These are phyloP conservation scores for Vitis hybrid DNA, from an alignment of 177 flowering plant genomes.

Conservation along the genomic window DNA sequence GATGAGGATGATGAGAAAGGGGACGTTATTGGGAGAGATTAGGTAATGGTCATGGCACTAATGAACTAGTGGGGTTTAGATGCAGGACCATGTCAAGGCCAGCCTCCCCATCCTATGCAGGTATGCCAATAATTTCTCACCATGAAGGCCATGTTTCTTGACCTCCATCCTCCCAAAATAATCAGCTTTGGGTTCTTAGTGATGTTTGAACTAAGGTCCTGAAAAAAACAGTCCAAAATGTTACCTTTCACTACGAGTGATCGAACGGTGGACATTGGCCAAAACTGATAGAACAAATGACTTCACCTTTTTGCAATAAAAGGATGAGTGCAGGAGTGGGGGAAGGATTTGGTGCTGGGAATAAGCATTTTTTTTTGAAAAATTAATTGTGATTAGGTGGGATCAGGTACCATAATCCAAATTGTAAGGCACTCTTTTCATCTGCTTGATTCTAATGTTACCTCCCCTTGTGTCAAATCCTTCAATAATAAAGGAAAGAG, in stretches of 20 bases:
- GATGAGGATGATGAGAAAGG: constrained; percentile 1
- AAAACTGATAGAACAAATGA: neutral
- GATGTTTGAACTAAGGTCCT: too few relatives aligned
- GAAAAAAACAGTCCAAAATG: too few relatives aligned
- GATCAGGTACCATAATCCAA: constrained; percentile 26
- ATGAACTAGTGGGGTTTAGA: too few relatives aligned
- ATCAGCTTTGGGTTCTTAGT: too few relatives aligned
- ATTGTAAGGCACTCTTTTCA: constrained; percentile 10
- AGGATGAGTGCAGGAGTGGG: constrained; percentile 4
- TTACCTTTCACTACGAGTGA: neutral
- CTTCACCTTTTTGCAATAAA: neutral
- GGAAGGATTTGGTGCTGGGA: constrained; percentile 25
- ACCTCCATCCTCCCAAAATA: neutral
- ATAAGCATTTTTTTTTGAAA: constrained; percentile 16
- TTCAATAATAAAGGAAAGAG: constrained; percentile 1
- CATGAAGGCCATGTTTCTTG: neutral
- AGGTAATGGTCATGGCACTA: constrained; percentile 1
- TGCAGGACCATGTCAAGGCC: too few relatives aligned
- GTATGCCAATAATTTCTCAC: too few relatives aligned
- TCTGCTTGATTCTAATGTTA: constrained; percentile 3
- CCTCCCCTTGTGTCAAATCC: neutral
- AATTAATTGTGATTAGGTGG: constrained; percentile 17
- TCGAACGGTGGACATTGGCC: neutral
- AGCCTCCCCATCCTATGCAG: too few relatives aligned
- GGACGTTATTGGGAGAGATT: constrained; percentile 1